These are phyloP conservation scores for Gloeostereum incarnatum DNA, from an alignment of 768 basidiomycete genomes.

Conservation along the genomic window DNA sequence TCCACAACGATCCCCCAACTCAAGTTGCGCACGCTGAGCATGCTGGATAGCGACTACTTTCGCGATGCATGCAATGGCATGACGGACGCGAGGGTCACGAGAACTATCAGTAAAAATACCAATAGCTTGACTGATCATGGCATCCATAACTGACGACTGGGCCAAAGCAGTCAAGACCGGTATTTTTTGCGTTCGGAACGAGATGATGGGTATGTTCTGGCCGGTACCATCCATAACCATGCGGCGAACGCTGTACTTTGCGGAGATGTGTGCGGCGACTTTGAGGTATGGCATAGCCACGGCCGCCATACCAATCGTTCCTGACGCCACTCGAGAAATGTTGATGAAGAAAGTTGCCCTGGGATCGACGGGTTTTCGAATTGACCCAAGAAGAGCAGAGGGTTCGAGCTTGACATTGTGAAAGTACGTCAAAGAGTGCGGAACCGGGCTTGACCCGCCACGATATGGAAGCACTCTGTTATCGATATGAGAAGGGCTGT, in stretches of 20 bases:
- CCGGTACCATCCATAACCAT: slow-evolving; percentile 10
- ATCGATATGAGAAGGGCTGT: not conserved
- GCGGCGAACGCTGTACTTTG: slow-evolving; percentile 8
- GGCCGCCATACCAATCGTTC: slow-evolving; percentile 8
- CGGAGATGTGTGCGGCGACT: slow-evolving; percentile 7
- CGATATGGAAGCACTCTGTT: slow-evolving; percentile 18
- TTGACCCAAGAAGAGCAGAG: slow-evolving; percentile 13
- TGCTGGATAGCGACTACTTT: slow-evolving; percentile 19
- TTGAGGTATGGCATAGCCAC: slow-evolving; percentile 4
- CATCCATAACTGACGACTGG: slow-evolving; percentile 20
- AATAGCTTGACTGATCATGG: slow-evolving; percentile 12
- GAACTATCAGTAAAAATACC: slow-evolving; percentile 11
- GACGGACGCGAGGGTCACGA: slow-evolving; percentile 14
- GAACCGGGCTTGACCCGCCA: slow-evolving; percentile 20
- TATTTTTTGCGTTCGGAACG: slow-evolving; percentile 27
- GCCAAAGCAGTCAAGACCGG: slow-evolving; percentile 23
- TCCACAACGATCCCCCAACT: slow-evolving; percentile 24
- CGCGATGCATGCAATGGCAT: slow-evolving; percentile 19
- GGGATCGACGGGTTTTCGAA: not conserved
- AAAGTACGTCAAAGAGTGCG: slow-evolving; percentile 26
- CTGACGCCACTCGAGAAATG: slow-evolving; percentile 9
- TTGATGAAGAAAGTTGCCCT: slow-evolving; percentile 7
- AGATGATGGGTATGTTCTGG: slow-evolving; percentile 17
- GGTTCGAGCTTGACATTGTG: slow-evolving; percentile 20
- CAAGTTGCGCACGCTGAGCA: slow-evolving; percentile 10